phyloP scores from a whole-genome alignment of 208 protist species.

The Trypanosoma avium region DNA sequence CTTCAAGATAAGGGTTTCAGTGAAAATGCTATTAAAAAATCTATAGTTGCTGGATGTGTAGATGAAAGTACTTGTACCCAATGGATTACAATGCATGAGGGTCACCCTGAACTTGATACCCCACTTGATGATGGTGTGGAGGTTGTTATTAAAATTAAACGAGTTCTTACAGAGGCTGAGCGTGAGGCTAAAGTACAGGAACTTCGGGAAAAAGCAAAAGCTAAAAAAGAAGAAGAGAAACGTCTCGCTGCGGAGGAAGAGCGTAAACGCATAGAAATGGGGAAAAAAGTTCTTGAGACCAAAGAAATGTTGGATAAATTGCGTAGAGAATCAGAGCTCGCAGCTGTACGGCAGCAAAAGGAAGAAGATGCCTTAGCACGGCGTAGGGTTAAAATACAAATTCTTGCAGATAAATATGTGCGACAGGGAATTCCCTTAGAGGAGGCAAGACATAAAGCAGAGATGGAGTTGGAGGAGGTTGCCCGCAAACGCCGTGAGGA shows the following conservation, averaged over 20 bases:
- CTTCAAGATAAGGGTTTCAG: constrained; percentile 64
- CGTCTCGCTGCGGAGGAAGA: constrained; percentile 54
- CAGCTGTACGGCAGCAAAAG: constrained; percentile 51
- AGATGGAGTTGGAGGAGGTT: constrained; percentile 50
- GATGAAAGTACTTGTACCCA: constrained; percentile 73
- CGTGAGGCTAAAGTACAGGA: constrained; percentile 68
- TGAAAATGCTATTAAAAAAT: constrained; percentile 89
- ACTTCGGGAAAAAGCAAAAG: constrained; percentile 52
- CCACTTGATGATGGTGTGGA: constrained; percentile 66
- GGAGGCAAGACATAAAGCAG: constrained; percentile 48
- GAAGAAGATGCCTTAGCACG: constrained; percentile 51
- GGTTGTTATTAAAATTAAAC: constrained; percentile 62
- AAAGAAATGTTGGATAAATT: constrained; percentile 54
- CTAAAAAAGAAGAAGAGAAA: constrained; percentile 55
- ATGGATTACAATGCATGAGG: constrained; percentile 87
- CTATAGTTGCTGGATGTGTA: constrained; percentile 79
- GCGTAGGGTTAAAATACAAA: constrained; percentile 59
- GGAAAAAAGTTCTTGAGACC: constrained; percentile 48
- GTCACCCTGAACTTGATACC: constrained; percentile 80
- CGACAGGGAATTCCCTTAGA: constrained; percentile 52
- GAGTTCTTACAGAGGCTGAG: constrained; percentile 72
- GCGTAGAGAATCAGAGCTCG: constrained; percentile 45
- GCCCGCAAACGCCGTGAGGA: constrained; percentile 33
- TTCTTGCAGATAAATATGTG: constrained; percentile 65
- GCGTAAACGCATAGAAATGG: constrained; percentile 58